Percentiles rank a stretch among this genome's conserved stretches.
These are phyloP conservation scores for Lycium barbarum DNA, from an alignment of 257 asterid genomes.

Conservation along the genomic window DNA sequence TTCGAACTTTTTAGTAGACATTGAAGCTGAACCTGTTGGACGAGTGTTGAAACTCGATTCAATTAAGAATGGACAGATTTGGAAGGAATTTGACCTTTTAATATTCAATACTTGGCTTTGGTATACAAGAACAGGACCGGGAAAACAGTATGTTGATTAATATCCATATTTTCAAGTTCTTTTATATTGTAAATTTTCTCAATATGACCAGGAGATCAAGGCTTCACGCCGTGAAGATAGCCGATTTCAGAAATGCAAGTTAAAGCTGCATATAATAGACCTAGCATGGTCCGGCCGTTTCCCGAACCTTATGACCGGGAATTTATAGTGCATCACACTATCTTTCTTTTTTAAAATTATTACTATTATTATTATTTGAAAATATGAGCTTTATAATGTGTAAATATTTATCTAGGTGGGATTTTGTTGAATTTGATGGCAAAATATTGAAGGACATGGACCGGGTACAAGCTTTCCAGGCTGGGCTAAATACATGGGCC, in stretches of 20 bases:
- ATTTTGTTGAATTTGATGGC: constrained; percentile 48
- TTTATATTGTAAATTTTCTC: not conserved
- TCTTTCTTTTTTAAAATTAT: not conserved
- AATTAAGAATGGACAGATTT: constrained; percentile 41
- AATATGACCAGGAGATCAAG: not conserved
- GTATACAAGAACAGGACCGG: constrained; percentile 46
- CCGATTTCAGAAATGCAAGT: not conserved
- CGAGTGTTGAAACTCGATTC: constrained; percentile 51
- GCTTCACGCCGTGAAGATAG: not conserved
- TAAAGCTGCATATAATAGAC: not conserved
- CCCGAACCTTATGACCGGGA: too few relatives aligned
- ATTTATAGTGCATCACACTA: too few relatives aligned
- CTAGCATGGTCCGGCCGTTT: not conserved
- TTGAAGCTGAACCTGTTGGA: constrained; percentile 39
- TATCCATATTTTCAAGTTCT: not conserved
- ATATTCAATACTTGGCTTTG: constrained; percentile 59
- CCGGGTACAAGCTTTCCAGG: constrained; percentile 61
- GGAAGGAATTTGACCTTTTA: constrained; percentile 51
- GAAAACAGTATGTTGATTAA: constrained; percentile 42
- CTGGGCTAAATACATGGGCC: constrained; percentile 59
- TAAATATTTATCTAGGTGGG: constrained; percentile 52
- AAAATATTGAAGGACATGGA: constrained; percentile 67
- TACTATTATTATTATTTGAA: not conserved
- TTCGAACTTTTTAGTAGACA: constrained; percentile 50
- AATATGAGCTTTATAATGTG: not conserved